Evolutionary conservation across 2,329 filamentous ascomycete genomes (phyloP), one percentile per base, ranked within the genome.

Genomic region (Karstenula rhodostoma): DNA sequence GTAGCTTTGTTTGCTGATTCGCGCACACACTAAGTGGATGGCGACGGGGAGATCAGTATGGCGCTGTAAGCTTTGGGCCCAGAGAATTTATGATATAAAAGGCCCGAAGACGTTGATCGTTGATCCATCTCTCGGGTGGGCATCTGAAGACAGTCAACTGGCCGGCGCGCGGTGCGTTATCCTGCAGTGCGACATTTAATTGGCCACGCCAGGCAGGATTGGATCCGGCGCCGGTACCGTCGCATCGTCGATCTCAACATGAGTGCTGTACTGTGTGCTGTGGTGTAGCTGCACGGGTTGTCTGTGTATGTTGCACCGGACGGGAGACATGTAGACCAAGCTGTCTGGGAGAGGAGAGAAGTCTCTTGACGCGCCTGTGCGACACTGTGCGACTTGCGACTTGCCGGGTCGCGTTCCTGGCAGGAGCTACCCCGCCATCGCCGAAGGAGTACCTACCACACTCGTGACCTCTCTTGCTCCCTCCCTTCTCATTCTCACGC

Each of bases 1-100:
- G 58, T 57, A 56, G 23, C 22, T n/a, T 40, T n/a, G 52, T 10
- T 37, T n/a, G 52, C 40, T n/a, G 52, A 19, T 27, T 25, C 5
- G 27, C 37, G n/a, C 7, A 25, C 22, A n/a, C 37, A 40, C 37
- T 40, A 40, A 19, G 50, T 54, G 25, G 40, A 12, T 15, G 37
- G 51, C 23, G 17, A 22, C 23, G 17, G 22, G 13, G 7, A n/a
- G 40, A 12, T 44, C 25, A 22, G 27, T 19, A 19, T 40, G 13
- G 27, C 47, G 13, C 15, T 32, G 25, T 22, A 8, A n/a, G 47
- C 27, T n/a, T 13, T 10, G 19, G 47, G 29, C 23, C 23, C 9
- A 29, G 47, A 17, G 15, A 7, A 40, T 22, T 49, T 33, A 19
- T 49, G 47, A 40, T n/a, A 23, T n/a, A 37, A 19, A 51, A 51